A percentile compares a stretch with the other conserved stretches of the same genome.
Evolutionary conservation across 306 rosid species (phyloP).

Genomic region (Nissolia schottii): DNA sequence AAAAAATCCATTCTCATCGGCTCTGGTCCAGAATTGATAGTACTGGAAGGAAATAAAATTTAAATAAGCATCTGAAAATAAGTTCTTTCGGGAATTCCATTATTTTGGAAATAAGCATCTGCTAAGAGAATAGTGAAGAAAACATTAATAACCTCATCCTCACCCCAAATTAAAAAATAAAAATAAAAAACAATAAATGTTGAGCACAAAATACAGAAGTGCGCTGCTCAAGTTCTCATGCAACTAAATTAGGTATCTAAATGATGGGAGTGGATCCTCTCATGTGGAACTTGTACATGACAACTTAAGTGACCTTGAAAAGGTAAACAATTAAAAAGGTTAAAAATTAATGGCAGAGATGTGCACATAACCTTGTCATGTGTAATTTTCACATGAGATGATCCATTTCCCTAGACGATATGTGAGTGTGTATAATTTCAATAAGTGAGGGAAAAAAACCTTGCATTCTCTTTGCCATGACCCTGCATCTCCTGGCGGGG

Average conservation of each 20-base stretch:
- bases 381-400: too few relatives aligned
- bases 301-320: too few relatives aligned
- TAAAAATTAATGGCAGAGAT: too few relatives aligned
- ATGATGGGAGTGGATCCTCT: too few relatives aligned
- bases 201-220: conserved; percentile 4
- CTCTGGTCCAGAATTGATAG: conserved; percentile 86
- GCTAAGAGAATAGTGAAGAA: background rate
- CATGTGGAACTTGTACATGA: too few relatives aligned
- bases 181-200: background rate
- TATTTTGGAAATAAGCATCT: too few relatives aligned
- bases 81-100: background rate
- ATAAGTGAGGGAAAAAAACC: conserved; percentile 39
- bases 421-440: background rate
- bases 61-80: background rate
- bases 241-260: conserved; percentile 22
- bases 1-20: conserved; percentile 61
- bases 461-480: conserved; percentile 93
- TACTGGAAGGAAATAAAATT: conserved; percentile 43
- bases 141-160: conserved; percentile 3
- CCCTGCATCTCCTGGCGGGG: conserved; percentile 80
- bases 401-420: too few relatives aligned
- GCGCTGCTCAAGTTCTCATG: conserved; percentile 3
- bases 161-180: background rate
- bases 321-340: too few relatives aligned
- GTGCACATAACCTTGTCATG: too few relatives aligned